phyloP scores from a whole-genome alignment of 1,284 basidiomycete species.

The Agroathelia rolfsii region DNA sequence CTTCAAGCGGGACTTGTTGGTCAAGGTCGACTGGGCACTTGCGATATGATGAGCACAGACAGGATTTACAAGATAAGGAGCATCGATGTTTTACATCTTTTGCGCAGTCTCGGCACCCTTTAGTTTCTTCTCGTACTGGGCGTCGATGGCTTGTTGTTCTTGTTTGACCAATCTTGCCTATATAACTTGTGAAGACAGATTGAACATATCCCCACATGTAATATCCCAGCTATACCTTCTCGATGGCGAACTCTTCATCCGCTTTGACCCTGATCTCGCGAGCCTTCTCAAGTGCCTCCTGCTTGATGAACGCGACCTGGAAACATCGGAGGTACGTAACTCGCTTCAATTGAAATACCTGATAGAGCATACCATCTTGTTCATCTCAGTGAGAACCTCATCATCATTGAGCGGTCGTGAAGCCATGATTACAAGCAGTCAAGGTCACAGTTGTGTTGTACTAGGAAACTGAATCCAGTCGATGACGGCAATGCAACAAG shows the following conservation, averaged over 20 bases:
- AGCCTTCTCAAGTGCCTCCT: constrained; percentile 93
- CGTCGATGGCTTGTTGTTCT: constrained; percentile 87
- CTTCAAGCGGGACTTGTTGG: constrained; percentile 90
- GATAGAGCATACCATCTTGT: constrained; percentile 84
- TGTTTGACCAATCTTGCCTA: constrained; percentile 94
- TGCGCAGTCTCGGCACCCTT: constrained; percentile 88
- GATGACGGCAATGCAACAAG: too few relatives aligned
- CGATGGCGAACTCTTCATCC: constrained; percentile 94
- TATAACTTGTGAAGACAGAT: too few relatives aligned
- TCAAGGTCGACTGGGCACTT: constrained; percentile 92
- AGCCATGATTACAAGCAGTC: constrained; percentile 37
- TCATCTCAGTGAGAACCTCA: constrained; percentile 95
- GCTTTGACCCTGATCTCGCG: constrained; percentile 95
- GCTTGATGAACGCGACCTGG: constrained; percentile 93
- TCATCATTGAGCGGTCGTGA: constrained; percentile 83
- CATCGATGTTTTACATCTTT: constrained; percentile 64
- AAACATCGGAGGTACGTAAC: constrained; percentile 6
- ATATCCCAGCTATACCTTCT: constrained; percentile 59
- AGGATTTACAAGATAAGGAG: neutral
- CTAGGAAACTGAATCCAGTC: too few relatives aligned
- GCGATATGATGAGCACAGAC: constrained; percentile 4
- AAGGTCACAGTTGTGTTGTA: too few relatives aligned
- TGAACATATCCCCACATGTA: neutral
- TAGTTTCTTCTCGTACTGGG: constrained; percentile 86
- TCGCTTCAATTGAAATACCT: too few relatives aligned